phyloP scores from a whole-genome alignment of 352 stramenopile genomes.

The Pythium chondricola region DNA sequence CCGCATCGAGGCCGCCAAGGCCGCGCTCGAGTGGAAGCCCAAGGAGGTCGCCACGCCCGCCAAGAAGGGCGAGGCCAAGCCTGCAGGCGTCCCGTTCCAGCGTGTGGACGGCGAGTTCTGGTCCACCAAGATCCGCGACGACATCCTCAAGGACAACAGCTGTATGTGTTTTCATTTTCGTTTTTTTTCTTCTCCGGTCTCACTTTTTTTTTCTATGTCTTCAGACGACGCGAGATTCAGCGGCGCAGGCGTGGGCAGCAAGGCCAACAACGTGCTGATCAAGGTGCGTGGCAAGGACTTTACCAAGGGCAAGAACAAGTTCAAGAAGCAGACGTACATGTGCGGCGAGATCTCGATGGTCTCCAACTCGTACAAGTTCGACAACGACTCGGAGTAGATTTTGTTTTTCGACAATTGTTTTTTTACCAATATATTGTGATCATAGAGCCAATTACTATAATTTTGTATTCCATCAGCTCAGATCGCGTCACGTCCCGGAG shows the following conservation, averaged over 20 bases:
- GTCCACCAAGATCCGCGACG: slow-evolving; percentile 87
- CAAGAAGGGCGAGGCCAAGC: slow-evolving; percentile 58
- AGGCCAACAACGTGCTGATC: slow-evolving; percentile 96
- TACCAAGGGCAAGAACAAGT: slow-evolving; percentile 99
- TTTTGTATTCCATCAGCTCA: no score
- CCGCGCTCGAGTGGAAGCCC: slow-evolving; percentile 88
- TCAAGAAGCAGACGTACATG: slow-evolving; percentile 97
- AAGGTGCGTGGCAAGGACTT: slow-evolving; percentile 99
- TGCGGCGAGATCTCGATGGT: slow-evolving; percentile 91
- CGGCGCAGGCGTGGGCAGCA: slow-evolving; percentile 92
- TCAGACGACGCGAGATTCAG: slow-evolving; percentile 95
- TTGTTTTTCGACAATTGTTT: not conserved
- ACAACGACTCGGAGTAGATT: slow-evolving; percentile 24
- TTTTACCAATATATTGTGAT: slow-evolving; percentile 9
- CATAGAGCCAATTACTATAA: no score
- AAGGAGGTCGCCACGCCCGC: slow-evolving; percentile 77
- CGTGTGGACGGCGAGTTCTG: slow-evolving; percentile 96
- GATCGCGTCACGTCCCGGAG: not conserved
- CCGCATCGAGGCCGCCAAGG: slow-evolving; percentile 73
- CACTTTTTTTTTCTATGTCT: not conserved
- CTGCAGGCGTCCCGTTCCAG: slow-evolving; percentile 93
- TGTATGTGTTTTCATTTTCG: slow-evolving; percentile 43
- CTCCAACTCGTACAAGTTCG: slow-evolving; percentile 94
- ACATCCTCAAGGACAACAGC: slow-evolving; percentile 97
- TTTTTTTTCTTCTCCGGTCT: not conserved